Conservation (phyloP, 331 rosid species). For the Saraca asoca region DNA sequence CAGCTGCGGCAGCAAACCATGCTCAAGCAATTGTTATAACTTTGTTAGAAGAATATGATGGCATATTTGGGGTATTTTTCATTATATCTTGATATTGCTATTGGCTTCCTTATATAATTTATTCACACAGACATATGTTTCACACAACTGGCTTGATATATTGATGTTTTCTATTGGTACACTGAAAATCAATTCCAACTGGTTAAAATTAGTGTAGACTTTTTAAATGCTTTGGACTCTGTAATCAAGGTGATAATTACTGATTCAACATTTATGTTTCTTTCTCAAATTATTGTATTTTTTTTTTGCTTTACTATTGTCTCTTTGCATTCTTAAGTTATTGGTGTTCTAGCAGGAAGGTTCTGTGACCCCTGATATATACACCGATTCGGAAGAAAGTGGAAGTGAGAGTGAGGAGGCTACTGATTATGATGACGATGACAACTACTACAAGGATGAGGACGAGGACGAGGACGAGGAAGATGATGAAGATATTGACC, state of each 20-base stretch:
- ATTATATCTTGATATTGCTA: conserved; percentile 20
- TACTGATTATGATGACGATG: conserved; percentile 64
- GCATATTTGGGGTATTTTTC: conserved; percentile 77
- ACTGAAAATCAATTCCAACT: too few species aligned
- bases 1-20: conserved; percentile 99
- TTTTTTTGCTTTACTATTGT: conserved; percentile 31
- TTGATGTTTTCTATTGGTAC: too few species aligned
- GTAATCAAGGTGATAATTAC: neutral
- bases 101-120: conserved; percentile 21
- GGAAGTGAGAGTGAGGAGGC: conserved; percentile 79
- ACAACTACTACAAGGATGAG: conserved; percentile 29
- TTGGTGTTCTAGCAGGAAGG: conserved; percentile 71
- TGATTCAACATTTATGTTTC: neutral
- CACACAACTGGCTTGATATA: too few species aligned
- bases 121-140: neutral
- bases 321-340: conserved; percentile 40
- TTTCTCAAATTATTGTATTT: conserved; percentile 6
- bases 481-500: conserved; percentile 46
- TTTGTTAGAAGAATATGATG: conserved; percentile 80
- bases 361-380: conserved; percentile 62
- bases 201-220: neutral
- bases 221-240: neutral
- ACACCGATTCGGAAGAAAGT: conserved; percentile 77
- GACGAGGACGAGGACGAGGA: conserved; percentile 46
- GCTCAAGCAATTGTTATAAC: conserved; percentile 96